Conservation (phyloP, 306 rosid genomes). For the Morella rubra region DNA sequence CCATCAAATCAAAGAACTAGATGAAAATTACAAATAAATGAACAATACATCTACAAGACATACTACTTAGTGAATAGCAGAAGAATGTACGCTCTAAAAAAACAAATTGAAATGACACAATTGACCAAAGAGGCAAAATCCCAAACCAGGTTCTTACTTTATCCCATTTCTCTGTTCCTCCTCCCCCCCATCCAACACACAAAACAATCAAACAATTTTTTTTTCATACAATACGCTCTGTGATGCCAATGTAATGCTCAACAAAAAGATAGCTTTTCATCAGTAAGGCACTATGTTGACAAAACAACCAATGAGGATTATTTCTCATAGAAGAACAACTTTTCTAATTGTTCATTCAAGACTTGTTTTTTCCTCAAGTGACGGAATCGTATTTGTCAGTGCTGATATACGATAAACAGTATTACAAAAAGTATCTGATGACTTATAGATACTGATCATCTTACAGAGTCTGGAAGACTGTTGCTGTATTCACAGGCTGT, state of each 20-base stretch:
- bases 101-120: too few species aligned
- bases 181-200: neutral
- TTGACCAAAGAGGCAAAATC: neutral
- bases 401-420: neutral
- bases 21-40: neutral
- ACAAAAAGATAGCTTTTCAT: neutral
- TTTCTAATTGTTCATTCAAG: neutral
- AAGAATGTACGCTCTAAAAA: neutral
- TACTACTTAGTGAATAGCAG: neutral
- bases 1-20: neutral
- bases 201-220: neutral
- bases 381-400: neutral
- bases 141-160: neutral
- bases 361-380: neutral
- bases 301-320: neutral
- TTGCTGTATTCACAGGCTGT: slow-evolving; percentile 65
- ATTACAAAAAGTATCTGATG: too few species aligned
- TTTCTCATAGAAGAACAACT: neutral
- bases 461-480: slow-evolving; percentile 70
- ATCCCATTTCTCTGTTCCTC: neutral
- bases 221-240: neutral
- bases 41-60: neutral
- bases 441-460: slow-evolving; percentile 25
- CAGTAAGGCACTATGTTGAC: neutral
- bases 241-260: neutral